Evolutionary conservation across 2,329 filamentous ascomycete genomes (phyloP), one percentile per base, ranked within the genome.

Genomic region (Aspergillus sp.): DNA sequence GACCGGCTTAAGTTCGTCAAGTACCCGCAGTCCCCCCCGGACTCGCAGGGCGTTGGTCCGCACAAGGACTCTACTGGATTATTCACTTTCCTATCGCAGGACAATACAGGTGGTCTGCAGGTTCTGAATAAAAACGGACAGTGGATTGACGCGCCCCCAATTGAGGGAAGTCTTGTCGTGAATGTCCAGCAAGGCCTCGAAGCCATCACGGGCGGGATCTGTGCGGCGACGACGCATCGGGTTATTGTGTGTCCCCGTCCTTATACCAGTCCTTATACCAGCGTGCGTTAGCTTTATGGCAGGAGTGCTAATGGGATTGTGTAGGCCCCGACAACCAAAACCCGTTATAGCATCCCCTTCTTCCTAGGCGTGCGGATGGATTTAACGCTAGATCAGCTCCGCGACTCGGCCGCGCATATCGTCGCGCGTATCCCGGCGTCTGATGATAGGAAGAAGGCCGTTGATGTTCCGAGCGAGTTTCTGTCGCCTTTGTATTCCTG

Each of bases 1-100:
- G 81, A 83, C 64, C 66, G 73, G 60, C 73, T 85, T 41, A 85
- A 85, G 55, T 81, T 84, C 55, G 76, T 84, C 56, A 84, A 83
- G 65, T 84, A 84, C 56, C 82, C 82, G 0, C 80, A 62, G 4
- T 57, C 67, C 1, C 52, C 65, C 14, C 62, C 64, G 2, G 69
- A 64, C 27, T 79, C 77, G 0, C 82, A 85, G 64, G 82, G 82
- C 6, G 83, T 85, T 1, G 82, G 83, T 0, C 82, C 83, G 3
- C 82, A 85, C 67, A 84, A 84, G 62, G 83, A 85, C 66, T 81
- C 78, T 9, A 80, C 76, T 73, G 49, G 82, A 74, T 17, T 83
- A 1, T 73, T 73, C 40, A 73, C 70, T 0, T 73, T 73, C 31
- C 62, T 72, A 1, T 83, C 52, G 0, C 79, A 81, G 49, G 79